Base-by-base conservation (phyloP, 192 early-diverging fungal genomes). In the Geranomyces variabilis region DNA sequence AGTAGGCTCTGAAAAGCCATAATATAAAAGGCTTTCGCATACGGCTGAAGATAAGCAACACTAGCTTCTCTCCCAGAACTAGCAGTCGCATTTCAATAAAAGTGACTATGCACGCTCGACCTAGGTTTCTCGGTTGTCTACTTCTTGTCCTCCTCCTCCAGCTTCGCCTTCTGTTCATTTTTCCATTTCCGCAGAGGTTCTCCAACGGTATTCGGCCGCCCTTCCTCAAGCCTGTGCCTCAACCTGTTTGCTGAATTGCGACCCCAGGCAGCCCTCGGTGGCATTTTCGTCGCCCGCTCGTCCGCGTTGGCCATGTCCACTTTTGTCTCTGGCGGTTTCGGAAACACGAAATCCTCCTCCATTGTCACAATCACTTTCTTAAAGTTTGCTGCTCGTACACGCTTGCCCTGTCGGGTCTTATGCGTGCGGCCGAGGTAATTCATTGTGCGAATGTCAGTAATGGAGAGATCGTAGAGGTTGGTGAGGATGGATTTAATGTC, bases 401-500 rank as follows among this genome's bases (percentile, higher is more conserved):
- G 75, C 34, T 64, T 64, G 73, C 81, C 76, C 31, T 67, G 69
- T 30, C 71, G 77, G 31, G 72, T 69, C 28, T 75, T 79, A 73
- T 85, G 55, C 21, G 47, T 15, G 19, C 69, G 74, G 57, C 91
- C 91, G 24, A 88, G 83, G 77, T 94, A 93, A 80, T 93, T 94
- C 81, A 93, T 88, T 9, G 94, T 98, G 63, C 94, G 90, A 15
- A 98, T 91, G 72, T 94, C 92, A 22, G 87, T 86, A 9, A 98
- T 84, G 43, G 82, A 84, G 30, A 96, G 83, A 57, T 88, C 83
- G 79, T 98, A 98, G 31, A 96, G 88, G 65, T 92, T 86, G 58
- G 86, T 77, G 28, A 98, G 88, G 70, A 94, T 93, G 60, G 90
- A 88, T 47, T 86, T 84, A 75, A 98, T 93, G 75, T 98, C 96